Conservation (phyloP, 2,329 filamentous ascomycete species). For the Neopestalotiopsis sp. region DNA sequence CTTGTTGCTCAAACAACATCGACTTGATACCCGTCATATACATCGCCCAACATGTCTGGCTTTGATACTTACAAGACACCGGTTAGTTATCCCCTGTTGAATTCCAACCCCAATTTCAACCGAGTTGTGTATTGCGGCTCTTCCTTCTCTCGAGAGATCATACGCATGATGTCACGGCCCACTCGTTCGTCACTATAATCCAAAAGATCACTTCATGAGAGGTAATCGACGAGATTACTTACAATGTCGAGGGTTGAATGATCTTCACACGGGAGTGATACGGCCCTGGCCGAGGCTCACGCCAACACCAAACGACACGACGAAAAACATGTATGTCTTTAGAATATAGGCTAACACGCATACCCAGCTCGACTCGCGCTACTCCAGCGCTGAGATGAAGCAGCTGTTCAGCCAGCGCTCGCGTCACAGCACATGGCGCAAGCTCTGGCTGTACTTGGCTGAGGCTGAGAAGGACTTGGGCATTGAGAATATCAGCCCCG, state of each 20-base stretch:
- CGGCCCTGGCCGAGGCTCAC: background rate
- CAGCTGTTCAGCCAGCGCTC: constrained; percentile 79
- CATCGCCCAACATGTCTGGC: constrained; percentile 17
- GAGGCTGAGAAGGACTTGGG: constrained; percentile 83
- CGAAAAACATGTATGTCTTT: background rate
- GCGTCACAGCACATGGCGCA: constrained; percentile 78
- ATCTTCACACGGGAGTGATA: background rate
- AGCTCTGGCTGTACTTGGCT: constrained; percentile 85
- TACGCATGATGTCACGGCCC: background rate
- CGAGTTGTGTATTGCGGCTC: background rate
- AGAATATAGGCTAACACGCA: background rate
- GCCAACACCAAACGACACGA: background rate
- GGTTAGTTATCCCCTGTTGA: background rate
- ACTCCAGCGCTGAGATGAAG: constrained; percentile 64
- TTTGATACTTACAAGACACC: constrained; percentile 22
- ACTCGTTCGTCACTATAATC: background rate
- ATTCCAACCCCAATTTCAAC: background rate
- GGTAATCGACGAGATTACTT: background rate
- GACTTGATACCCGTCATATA: background rate
- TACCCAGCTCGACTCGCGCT: constrained; percentile 20
- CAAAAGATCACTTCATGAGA: background rate
- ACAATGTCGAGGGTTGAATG: background rate
- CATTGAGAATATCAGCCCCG: constrained; percentile 69
- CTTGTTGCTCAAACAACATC: background rate
- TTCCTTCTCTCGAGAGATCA: background rate